Conservation (phyloP, 352 stramenopile genomes). For the Blastocystis sp. region DNA sequence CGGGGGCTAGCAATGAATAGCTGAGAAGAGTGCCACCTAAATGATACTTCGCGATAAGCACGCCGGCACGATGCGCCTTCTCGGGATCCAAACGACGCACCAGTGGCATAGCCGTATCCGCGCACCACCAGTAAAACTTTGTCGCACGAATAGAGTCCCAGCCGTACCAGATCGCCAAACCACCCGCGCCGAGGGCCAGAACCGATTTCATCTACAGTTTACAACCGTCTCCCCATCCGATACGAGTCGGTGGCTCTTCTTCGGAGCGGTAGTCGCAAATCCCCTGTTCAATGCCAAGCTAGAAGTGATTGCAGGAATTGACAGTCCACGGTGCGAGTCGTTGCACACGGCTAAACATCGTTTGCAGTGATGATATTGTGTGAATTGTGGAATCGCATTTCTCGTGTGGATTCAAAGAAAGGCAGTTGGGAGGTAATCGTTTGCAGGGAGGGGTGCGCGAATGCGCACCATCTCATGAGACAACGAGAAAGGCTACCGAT, state of each 20-base stretch:
- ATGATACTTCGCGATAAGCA: conserved; percentile 67
- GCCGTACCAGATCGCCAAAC: conserved; percentile 7
- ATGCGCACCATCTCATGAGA: too few species aligned
- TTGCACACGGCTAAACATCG: conserved; percentile 27
- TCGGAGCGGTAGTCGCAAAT: conserved; percentile 1
- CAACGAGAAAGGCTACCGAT: too few species aligned
- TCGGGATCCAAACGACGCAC: conserved; percentile 51
- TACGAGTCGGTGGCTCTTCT: conserved; percentile 15
- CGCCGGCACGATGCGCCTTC: conserved; percentile 55
- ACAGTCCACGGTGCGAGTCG: not conserved
- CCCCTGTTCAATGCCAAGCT: not conserved
- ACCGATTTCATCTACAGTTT: conserved; percentile 28
- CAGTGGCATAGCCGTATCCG: conserved; percentile 49
- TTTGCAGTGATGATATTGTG: not conserved
- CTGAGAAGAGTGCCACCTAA: not conserved
- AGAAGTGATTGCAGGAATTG: not conserved
- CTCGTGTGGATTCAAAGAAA: too few species aligned
- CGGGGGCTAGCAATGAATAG: conserved; percentile 38
- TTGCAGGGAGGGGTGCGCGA: too few species aligned
- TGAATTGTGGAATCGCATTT: too few species aligned
- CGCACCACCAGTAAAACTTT: conserved; percentile 22
- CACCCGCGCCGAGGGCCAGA: conserved; percentile 4
- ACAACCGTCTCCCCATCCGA: too few species aligned
- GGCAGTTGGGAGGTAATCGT: too few species aligned
- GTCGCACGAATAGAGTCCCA: conserved; percentile 62